phyloP scores from a whole-genome alignment of 1,284 basidiomycete species.

The Ustilago nuda region DNA sequence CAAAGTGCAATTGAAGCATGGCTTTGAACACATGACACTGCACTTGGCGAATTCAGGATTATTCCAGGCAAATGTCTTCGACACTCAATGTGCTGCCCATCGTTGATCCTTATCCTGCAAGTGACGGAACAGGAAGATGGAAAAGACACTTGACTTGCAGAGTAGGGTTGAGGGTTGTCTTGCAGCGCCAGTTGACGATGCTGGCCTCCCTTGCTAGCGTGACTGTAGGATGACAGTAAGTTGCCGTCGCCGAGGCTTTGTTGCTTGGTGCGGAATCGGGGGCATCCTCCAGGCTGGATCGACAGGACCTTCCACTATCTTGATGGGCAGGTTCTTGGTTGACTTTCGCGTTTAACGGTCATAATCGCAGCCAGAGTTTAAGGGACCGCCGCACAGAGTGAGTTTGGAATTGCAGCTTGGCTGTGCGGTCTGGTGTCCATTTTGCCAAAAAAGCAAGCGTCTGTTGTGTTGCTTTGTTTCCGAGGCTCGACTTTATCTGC shows the following conservation, averaged over 20 bases:
- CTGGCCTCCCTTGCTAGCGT: background rate
- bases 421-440: conserved; percentile 47
- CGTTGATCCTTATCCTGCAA: background rate
- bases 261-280: background rate
- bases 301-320: background rate
- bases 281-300: background rate
- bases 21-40: conserved; percentile 32
- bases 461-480: conserved; percentile 4
- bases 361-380: background rate
- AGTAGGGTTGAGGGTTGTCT: background rate
- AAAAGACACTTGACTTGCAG: background rate
- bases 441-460: background rate
- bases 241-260: background rate
- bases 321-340: background rate
- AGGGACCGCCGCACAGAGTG: conserved; percentile 7
- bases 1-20: background rate
- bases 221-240: background rate
- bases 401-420: background rate
- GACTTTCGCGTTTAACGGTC: conserved; percentile 20
- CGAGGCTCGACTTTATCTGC: background rate
- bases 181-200: background rate
- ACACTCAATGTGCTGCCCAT: background rate
- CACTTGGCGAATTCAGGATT: conserved; percentile 8
- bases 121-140: background rate
- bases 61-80: background rate